Percentiles rank a stretch among this genome's conserved stretches.
Evolutionary conservation across 2,329 filamentous ascomycete species (phyloP).

Genomic region (Pezicula radicicola): DNA sequence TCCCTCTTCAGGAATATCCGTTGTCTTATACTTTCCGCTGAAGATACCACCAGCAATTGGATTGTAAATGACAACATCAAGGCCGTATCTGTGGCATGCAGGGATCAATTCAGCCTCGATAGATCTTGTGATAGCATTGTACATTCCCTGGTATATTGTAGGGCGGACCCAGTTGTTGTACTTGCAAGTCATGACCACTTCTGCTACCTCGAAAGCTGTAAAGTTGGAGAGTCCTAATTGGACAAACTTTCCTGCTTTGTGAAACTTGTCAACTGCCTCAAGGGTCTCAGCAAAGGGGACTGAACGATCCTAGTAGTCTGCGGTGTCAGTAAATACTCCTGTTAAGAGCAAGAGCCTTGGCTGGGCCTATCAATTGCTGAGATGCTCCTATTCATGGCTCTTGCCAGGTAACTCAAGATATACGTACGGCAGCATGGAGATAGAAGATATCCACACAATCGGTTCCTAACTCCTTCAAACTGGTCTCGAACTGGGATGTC

Average conservation of each 20-base stretch:
- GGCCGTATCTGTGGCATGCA: constrained; percentile 70
- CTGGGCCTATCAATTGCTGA: too few species aligned
- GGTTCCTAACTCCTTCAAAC: constrained; percentile 68
- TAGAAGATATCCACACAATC: constrained; percentile 78
- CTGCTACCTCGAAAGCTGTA: constrained; percentile 83
- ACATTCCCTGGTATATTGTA: constrained; percentile 85
- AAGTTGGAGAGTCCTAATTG: constrained; percentile 80
- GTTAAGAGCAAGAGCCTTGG: too few species aligned
- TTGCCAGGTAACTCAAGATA: neutral
- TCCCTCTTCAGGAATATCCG: constrained; percentile 56
- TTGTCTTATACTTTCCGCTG: constrained; percentile 63
- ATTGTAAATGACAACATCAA: constrained; percentile 81
- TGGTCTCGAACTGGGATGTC: constrained; percentile 62
- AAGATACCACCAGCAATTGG: constrained; percentile 79
- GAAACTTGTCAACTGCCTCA: constrained; percentile 72
- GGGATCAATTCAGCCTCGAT: constrained; percentile 75
- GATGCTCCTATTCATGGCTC: neutral
- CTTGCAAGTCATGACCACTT: constrained; percentile 76
- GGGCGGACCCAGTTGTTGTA: constrained; percentile 77
- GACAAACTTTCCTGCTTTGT: constrained; percentile 81
- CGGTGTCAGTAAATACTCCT: too few species aligned
- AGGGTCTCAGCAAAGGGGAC: constrained; percentile 79
- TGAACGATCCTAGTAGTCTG: constrained; percentile 43
- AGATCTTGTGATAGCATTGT: constrained; percentile 74
- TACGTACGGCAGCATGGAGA: constrained; percentile 58